Conservation (phyloP, 1,139 yeast species). For the Blastobotrys raffinosifermentans region DNA sequence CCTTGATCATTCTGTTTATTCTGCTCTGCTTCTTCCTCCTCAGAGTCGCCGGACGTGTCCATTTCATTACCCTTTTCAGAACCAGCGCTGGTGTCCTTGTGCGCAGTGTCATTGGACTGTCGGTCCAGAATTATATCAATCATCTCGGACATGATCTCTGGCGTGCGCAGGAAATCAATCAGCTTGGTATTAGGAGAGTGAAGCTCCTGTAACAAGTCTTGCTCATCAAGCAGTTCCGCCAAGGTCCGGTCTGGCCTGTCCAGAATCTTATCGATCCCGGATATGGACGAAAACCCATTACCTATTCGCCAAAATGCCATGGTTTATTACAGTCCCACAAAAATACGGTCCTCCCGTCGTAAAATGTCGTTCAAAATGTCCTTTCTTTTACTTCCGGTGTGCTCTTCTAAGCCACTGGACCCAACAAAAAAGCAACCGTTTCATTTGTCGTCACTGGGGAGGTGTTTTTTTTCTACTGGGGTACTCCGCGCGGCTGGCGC, state of each 20-base stretch:
- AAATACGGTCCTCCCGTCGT: too few relatives aligned
- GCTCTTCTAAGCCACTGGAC: too few relatives aligned
- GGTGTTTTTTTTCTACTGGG: too few relatives aligned
- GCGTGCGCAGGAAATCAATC: slow-evolving; percentile 74
- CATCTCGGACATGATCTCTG: slow-evolving; percentile 57
- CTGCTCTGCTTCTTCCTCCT: slow-evolving; percentile 11
- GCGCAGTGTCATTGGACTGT: slow-evolving; percentile 6
- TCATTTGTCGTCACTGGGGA: not conserved
- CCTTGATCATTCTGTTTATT: not conserved
- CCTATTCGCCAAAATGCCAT: slow-evolving; percentile 86
- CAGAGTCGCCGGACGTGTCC: slow-evolving; percentile 14
- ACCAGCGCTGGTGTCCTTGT: not conserved
- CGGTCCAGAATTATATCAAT: slow-evolving; percentile 40
- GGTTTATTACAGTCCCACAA: slow-evolving; percentile 4
- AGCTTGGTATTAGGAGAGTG: slow-evolving; percentile 76
- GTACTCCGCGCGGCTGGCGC: too few relatives aligned
- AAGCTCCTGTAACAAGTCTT: slow-evolving; percentile 78
- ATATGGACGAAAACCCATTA: slow-evolving; percentile 71
- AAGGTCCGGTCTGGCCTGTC: slow-evolving; percentile 52
- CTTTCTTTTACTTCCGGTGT: too few relatives aligned
- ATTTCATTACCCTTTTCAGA: slow-evolving; percentile 6
- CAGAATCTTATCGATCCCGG: slow-evolving; percentile 67
- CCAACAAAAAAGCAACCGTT: not conserved
- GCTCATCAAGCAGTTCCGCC: slow-evolving; percentile 73
- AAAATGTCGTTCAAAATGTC: too few relatives aligned